These are phyloP conservation scores for Xylaria sp. DNA, from an alignment of 2,329 filamentous ascomycete species.

Conservation along the genomic window DNA sequence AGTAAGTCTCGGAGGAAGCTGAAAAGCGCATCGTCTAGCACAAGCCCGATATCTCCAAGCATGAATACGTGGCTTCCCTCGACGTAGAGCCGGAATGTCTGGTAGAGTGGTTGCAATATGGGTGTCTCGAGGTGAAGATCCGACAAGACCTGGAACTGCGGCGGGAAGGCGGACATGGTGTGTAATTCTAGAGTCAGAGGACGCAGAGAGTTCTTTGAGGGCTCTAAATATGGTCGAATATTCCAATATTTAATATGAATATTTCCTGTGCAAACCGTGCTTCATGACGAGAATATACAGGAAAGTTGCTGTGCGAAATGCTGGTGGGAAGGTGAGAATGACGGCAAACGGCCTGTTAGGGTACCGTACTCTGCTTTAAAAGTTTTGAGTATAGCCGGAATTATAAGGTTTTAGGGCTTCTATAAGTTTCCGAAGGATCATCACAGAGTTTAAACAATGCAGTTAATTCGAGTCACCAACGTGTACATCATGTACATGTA, in stretches of 20 bases:
- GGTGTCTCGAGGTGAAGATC: conserved; percentile 29
- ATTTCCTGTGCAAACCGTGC: conserved; percentile 5
- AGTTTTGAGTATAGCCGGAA: not conserved
- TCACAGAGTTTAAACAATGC: conserved; percentile 15
- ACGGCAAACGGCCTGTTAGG: conserved; percentile 7
- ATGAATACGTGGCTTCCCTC: conserved; percentile 23
- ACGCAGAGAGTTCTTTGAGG: conserved; percentile 12
- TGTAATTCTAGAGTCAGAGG: conserved; percentile 16
- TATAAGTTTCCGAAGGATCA: conserved; percentile 8
- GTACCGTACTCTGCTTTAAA: conserved; percentile 2
- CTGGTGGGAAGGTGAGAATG: conserved; percentile 14
- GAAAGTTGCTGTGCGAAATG: conserved; percentile 20
- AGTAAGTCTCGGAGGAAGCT: conserved; percentile 17
- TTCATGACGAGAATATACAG: conserved; percentile 11
- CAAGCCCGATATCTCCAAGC: conserved; percentile 23
- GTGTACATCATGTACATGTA: not conserved
- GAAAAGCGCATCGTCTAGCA: conserved; percentile 21
- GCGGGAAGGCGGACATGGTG: conserved; percentile 20
- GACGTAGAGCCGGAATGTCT: conserved; percentile 9
- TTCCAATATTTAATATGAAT: conserved; percentile 4
- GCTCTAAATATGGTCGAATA: not conserved
- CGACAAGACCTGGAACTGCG: conserved; percentile 24
- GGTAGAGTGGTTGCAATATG: conserved; percentile 11
- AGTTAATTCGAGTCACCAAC: not conserved
- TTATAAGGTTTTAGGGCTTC: conserved; percentile 12